Evolutionary conservation across 306 rosid species (phyloP).

Genomic region (Benincasa hispida): DNA sequence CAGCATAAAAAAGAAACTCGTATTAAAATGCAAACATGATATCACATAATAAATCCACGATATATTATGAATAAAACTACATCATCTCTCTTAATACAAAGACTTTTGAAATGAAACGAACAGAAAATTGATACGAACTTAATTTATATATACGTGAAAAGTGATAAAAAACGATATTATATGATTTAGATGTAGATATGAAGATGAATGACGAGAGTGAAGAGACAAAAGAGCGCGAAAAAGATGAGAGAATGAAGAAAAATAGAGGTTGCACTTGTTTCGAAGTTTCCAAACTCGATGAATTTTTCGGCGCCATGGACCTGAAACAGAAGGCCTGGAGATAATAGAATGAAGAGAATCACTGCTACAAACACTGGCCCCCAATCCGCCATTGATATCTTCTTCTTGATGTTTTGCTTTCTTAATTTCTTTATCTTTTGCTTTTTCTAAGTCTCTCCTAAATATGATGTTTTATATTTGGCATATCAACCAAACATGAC

Average conservation of each 20-base stretch:
- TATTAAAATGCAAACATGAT: neutral
- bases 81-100: neutral
- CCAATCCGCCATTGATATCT: conserved; percentile 47
- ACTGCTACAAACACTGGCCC: conserved; percentile 64
- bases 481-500: neutral
- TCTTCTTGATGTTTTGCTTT: neutral
- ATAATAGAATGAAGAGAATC: conserved; percentile 48
- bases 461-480: neutral
- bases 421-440: neutral
- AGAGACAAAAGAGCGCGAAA: conserved; percentile 51
- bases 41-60: neutral
- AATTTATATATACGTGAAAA: neutral
- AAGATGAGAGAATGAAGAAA: conserved; percentile 66
- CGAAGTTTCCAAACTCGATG: conserved; percentile 61
- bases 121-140: neutral
- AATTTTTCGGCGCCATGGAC: conserved; percentile 51
- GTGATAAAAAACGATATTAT: neutral
- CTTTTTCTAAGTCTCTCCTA: neutral
- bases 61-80: neutral
- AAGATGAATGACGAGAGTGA: conserved; percentile 41
- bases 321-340: conserved; percentile 70
- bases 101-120: neutral
- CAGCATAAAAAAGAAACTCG: too few relatives aligned
- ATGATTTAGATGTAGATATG: conserved; percentile 24
- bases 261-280: conserved; percentile 67